Conservation (phyloP, 2,329 filamentous ascomycete species). For the Colletotrichum paranaense region DNA sequence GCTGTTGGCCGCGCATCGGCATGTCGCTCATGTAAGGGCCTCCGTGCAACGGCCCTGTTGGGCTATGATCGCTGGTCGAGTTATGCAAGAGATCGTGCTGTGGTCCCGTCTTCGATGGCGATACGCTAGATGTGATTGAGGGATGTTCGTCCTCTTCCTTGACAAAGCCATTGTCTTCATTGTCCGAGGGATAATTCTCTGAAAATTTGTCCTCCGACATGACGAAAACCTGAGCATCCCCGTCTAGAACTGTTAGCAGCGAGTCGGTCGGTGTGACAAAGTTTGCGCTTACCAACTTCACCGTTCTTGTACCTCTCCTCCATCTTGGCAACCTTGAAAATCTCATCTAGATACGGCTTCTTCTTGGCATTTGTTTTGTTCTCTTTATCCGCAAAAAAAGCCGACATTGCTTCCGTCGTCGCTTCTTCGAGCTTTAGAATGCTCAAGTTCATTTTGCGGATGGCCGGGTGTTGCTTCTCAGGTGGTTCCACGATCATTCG, state of each 20-base stretch:
- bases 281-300: conserved; percentile 63
- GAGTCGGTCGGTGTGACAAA: background rate
- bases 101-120: conserved; percentile 48
- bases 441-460: conserved; percentile 64
- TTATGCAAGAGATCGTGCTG: conserved; percentile 49
- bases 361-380: conserved; percentile 65
- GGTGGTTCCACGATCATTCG: conserved; percentile 65
- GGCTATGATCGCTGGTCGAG: conserved; percentile 49
- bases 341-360: conserved; percentile 66
- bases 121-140: conserved; percentile 47
- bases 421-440: conserved; percentile 68
- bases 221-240: conserved; percentile 58
- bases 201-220: conserved; percentile 64
- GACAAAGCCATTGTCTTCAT: conserved; percentile 54
- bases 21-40: conserved; percentile 55
- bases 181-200: conserved; percentile 60
- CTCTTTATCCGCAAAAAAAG: conserved; percentile 69
- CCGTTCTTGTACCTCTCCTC: conserved; percentile 67
- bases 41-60: conserved; percentile 45
- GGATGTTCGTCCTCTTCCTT: conserved; percentile 57
- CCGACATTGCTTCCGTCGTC: conserved; percentile 67
- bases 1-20: conserved; percentile 53
- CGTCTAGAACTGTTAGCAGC: conserved; percentile 52
- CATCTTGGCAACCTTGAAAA: conserved; percentile 69
- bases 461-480: conserved; percentile 60